Evolutionary conservation across 1,284 basidiomycete genomes (phyloP).

Genomic region (Boletellus deceptivus): DNA sequence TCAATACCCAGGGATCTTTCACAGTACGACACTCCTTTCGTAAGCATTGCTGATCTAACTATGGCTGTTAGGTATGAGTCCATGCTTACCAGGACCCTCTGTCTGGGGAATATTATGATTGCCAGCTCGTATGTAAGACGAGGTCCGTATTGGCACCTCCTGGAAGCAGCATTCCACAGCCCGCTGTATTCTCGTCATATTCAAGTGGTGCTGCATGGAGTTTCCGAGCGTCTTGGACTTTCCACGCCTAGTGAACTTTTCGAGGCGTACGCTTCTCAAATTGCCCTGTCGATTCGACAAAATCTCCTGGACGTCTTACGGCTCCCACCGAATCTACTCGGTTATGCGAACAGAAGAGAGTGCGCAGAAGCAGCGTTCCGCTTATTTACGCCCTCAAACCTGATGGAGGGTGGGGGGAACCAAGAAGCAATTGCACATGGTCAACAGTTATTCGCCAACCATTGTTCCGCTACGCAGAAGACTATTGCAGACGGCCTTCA

Average conservation of each 20-base stretch:
- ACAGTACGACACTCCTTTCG: slow-evolving; percentile 41
- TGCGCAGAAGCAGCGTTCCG: slow-evolving; percentile 61
- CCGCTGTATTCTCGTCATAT: slow-evolving; percentile 59
- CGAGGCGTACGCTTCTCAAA: slow-evolving; percentile 74
- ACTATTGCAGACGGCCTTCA: slow-evolving; percentile 51
- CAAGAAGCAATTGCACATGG: slow-evolving; percentile 38
- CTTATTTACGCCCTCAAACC: slow-evolving; percentile 60
- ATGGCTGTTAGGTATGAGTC: slow-evolving; percentile 58
- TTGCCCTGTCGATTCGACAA: slow-evolving; percentile 64
- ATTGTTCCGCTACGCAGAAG: slow-evolving; percentile 63
- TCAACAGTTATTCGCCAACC: slow-evolving; percentile 51
- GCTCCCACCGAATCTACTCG: slow-evolving; percentile 70
- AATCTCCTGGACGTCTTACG: slow-evolving; percentile 55
- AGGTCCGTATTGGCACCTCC: slow-evolving; percentile 84
- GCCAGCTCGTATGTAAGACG: slow-evolving; percentile 78
- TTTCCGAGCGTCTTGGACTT: slow-evolving; percentile 72
- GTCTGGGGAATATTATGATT: slow-evolving; percentile 83
- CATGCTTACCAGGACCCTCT: slow-evolving; percentile 78
- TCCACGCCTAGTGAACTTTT: slow-evolving; percentile 66
- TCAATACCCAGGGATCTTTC: slow-evolving; percentile 43
- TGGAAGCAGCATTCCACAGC: slow-evolving; percentile 63
- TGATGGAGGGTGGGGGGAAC: slow-evolving; percentile 40
- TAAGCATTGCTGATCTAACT: slow-evolving; percentile 1
- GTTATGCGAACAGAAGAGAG: slow-evolving; percentile 60
- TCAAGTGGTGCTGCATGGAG: slow-evolving; percentile 59